Evolutionary conservation across 768 basidiomycete genomes (phyloP), one percentile per base, ranked within the genome.

Genomic region (Tubosaeta sp.): DNA sequence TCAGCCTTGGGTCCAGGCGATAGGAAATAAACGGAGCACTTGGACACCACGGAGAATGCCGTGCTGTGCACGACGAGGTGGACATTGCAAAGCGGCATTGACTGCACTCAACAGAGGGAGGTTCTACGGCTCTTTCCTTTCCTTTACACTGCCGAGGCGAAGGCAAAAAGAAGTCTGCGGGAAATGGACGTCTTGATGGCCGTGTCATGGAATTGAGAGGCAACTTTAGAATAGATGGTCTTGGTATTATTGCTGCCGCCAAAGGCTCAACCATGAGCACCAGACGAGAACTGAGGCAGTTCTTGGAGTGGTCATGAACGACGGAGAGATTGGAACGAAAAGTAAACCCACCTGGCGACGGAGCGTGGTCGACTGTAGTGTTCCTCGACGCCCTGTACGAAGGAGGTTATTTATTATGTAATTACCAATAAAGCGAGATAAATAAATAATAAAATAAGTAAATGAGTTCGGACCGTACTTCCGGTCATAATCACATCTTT

Each of bases 211-310:
- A 59, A 43, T 55, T 57, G 39, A 68, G 53, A 43, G 68, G 60
- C 48, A 65, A 54, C 53, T 58, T 67, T 39, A 67, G 61, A 48
- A 66, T 44, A 54, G 59, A 55, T 37, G 65, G 55, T 51, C 67
- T 74, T 75, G 68, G 79, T 66, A 58, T 35, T 35, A 83, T 70
- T 67, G 76, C 76, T 41, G 78, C 74, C 52, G 78, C 76, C 58
- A 85, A 70, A 62, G 82, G 80, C 74, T 86, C 82, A 61, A 85
- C 74, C 83, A 85, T 85, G 73, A 69, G 71, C 70, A 67, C 57
- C 62, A 59, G 48, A 26, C 38, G 25, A 37, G 50, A 44, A 45
- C 64, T 27, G 42, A n/a, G 29, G 29, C 43, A 31, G 43, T 44
- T 19, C 45, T 38, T 26, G 7, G 10, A 16, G 35, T n/a, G 25